These are phyloP conservation scores for Coemansia sp. DNA, from an alignment of 192 early-diverging fungal genomes.

Conservation along the genomic window DNA sequence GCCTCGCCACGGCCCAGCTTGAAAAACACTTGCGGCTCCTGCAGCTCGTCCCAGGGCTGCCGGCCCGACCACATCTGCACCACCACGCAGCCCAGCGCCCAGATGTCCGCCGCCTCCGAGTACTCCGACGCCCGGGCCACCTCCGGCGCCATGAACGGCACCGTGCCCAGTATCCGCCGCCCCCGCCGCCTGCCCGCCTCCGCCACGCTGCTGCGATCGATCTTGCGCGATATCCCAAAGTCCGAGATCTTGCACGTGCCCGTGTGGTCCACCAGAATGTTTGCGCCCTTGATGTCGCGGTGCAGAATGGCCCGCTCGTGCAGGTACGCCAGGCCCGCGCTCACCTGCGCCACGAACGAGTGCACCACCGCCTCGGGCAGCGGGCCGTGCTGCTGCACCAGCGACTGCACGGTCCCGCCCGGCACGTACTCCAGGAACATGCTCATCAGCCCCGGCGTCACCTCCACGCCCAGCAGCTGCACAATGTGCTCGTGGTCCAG, in stretches of 20 bases:
- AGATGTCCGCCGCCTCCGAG: constrained; percentile 91
- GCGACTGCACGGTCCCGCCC: constrained; percentile 82
- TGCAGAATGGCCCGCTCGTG: constrained; percentile 75
- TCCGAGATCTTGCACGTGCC: constrained; percentile 94
- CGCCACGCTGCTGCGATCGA: constrained; percentile 23
- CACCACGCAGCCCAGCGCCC: constrained; percentile 82
- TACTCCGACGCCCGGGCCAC: constrained; percentile 78
- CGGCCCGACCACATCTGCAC: constrained; percentile 94
- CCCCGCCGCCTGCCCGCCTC: constrained; percentile 28
- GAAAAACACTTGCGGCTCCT: constrained; percentile 61
- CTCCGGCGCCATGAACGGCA: constrained; percentile 97
- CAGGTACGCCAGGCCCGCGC: constrained; percentile 81
- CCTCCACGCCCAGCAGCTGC: constrained; percentile 81
- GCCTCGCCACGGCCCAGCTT: constrained; percentile 76
- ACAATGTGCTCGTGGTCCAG: constrained; percentile 92
- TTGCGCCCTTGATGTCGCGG: constrained; percentile 80
- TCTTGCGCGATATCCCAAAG: constrained; percentile 92
- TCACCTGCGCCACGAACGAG: constrained; percentile 77
- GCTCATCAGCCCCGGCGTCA: constrained; percentile 70
- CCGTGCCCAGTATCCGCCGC: constrained; percentile 61
- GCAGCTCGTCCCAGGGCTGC: constrained; percentile 63
- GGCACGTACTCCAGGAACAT: constrained; percentile 97
- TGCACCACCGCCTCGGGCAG: constrained; percentile 72
- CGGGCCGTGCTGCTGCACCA: constrained; percentile 69
- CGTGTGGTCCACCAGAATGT: constrained; percentile 74